These are phyloP conservation scores for Aureobasidium lini DNA, from an alignment of 2,329 filamentous ascomycete species.

Conservation along the genomic window DNA sequence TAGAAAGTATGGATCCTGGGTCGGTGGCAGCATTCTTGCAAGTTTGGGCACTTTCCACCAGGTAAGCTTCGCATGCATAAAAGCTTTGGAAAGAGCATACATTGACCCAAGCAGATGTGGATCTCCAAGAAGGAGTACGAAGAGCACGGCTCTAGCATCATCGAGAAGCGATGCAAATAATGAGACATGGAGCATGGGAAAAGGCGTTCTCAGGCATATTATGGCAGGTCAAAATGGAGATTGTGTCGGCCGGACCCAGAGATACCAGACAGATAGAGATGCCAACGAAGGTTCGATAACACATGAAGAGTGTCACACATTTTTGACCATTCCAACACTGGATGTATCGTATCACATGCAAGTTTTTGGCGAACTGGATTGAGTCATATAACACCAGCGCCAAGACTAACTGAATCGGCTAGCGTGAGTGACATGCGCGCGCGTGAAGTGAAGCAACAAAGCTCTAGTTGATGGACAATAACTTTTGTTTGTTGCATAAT, in stretches of 20 bases:
- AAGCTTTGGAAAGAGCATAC: background rate
- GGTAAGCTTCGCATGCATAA: slow-evolving; percentile 16
- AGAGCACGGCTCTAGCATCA: slow-evolving; percentile 81
- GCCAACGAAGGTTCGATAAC: background rate
- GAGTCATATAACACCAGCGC: background rate
- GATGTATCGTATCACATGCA: background rate
- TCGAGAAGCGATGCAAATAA: slow-evolving; percentile 93
- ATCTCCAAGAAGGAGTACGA: slow-evolving; percentile 96
- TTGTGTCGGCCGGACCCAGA: background rate
- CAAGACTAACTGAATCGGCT: background rate
- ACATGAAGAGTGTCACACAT: too few species aligned
- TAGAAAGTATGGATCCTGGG: slow-evolving; percentile 87
- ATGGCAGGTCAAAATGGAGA: background rate
- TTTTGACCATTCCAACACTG: too few species aligned
- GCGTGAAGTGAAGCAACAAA: background rate
- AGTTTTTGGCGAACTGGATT: background rate
- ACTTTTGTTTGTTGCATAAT: background rate
- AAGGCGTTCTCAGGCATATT: slow-evolving; percentile 8
- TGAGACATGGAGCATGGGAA: background rate
- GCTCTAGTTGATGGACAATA: background rate
- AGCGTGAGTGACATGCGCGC: background rate
- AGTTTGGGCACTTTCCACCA: slow-evolving; percentile 97
- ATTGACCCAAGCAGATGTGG: slow-evolving; percentile 59
- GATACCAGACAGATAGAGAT: slow-evolving; percentile 1
- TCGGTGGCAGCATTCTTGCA: slow-evolving; percentile 90